These are phyloP conservation scores for Aspergillus sp. DNA, from an alignment of 2,329 filamentous ascomycete genomes.

Conservation along the genomic window DNA sequence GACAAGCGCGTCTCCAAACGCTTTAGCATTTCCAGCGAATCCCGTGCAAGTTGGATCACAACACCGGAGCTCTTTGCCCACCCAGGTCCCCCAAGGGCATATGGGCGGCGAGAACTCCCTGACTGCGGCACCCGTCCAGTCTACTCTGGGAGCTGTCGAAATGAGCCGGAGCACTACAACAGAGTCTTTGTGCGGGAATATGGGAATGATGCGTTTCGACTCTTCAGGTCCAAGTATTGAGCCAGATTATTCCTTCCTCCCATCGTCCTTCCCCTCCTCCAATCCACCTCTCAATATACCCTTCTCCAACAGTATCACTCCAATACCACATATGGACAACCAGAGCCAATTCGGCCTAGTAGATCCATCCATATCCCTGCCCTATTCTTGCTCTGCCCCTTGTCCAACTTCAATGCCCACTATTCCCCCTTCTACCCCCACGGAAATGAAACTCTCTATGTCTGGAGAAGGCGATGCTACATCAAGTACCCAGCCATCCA, in stretches of 20 bases:
- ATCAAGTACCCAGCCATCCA: conserved; percentile 44
- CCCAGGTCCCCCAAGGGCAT: conserved; percentile 24
- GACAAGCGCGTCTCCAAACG: conserved; percentile 22
- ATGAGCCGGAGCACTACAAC: conserved; percentile 49
- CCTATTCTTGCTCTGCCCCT: conserved; percentile 39
- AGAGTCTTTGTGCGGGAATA: conserved; percentile 44
- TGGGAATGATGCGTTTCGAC: conserved; percentile 47
- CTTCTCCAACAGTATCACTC: conserved; percentile 23
- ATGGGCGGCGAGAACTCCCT: conserved; percentile 10
- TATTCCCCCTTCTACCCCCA: conserved; percentile 39
- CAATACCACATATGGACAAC: conserved; percentile 12
- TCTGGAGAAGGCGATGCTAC: conserved; percentile 50
- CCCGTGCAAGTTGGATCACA: conserved; percentile 25
- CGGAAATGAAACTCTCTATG: conserved; percentile 53
- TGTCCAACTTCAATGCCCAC: conserved; percentile 31
- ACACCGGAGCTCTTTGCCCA: conserved; percentile 15
- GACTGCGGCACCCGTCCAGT: conserved; percentile 28
- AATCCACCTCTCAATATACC: conserved; percentile 32
- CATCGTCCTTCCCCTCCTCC: conserved; percentile 27
- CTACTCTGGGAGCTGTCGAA: conserved; percentile 33
- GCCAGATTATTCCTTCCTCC: conserved; percentile 28
- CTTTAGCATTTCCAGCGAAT: conserved; percentile 25
- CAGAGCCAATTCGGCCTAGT: conserved; percentile 33
- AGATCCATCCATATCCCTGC: conserved; percentile 29
- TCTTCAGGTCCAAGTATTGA: conserved; percentile 39